These are phyloP conservation scores for Psilocybe sp. DNA, from an alignment of 768 basidiomycete species.

Conservation along the genomic window DNA sequence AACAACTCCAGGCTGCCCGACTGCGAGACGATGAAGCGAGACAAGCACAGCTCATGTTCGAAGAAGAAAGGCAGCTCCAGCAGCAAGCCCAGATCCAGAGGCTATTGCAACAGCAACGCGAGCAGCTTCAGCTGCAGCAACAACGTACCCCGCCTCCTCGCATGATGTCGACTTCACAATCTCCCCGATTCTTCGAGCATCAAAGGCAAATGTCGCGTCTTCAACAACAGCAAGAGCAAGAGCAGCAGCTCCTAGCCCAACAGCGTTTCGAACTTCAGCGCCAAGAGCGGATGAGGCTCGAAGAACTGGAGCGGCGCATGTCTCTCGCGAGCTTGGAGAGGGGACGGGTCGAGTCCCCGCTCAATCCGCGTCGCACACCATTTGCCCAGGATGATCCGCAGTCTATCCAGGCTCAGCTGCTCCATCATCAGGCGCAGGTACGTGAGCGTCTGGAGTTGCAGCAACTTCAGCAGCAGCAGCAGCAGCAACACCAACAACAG, in stretches of 20 bases:
- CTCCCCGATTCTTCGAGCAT: conserved; percentile 77
- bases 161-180: conserved; percentile 71
- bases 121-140: conserved; percentile 46
- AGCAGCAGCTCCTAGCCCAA: conserved; percentile 33
- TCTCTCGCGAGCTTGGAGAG: conserved; percentile 38
- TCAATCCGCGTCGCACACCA: conserved; percentile 30
- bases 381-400: conserved; percentile 50
- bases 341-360: conserved; percentile 16
- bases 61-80: conserved; percentile 46
- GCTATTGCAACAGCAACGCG: conserved; percentile 47
- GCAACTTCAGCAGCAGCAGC: conserved; percentile 3
- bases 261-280: conserved; percentile 55
- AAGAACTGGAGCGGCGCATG: conserved; percentile 66
- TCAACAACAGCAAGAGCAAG: conserved; percentile 57
- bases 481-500: conserved; percentile 23
- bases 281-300: conserved; percentile 54
- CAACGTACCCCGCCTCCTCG: conserved; percentile 68
- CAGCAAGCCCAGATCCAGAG: conserved; percentile 47
- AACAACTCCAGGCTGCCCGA: conserved; percentile 18
- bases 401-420: conserved; percentile 29
- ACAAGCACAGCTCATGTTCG: conserved; percentile 36
- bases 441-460: conserved; percentile 9
- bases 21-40: conserved; percentile 29
- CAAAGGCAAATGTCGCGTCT: conserved; percentile 66
- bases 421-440: conserved; percentile 25